A percentile compares a stretch with the other conserved stretches of the same genome.
Conservation (phyloP, 441 rosid species). For the Croton laevigatus region DNA sequence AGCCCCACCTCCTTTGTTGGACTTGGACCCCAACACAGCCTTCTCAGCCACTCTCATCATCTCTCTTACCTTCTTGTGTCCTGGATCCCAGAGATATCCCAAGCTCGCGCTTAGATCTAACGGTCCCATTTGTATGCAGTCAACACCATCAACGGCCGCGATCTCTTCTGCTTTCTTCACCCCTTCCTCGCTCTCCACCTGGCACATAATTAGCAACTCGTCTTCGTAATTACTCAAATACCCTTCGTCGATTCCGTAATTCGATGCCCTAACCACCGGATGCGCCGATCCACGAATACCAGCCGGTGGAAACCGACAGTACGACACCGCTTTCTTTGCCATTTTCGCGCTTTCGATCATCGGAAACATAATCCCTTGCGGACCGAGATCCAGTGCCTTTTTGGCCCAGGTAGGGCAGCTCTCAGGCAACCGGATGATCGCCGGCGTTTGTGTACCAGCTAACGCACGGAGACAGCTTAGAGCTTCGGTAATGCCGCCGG, state of each 20-base stretch:
- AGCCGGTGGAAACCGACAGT: constrained; percentile 72
- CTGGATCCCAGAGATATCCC: constrained; percentile 94
- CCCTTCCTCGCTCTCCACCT: constrained; percentile 73
- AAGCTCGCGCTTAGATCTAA: constrained; percentile 86
- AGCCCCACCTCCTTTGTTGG: constrained; percentile 42
- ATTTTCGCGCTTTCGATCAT: constrained; percentile 66
- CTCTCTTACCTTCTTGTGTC: constrained; percentile 79
- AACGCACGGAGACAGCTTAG: constrained; percentile 65
- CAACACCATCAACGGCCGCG: constrained; percentile 82
- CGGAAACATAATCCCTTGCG: constrained; percentile 91
- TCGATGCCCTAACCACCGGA: constrained; percentile 73
- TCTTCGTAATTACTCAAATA: constrained; percentile 63
- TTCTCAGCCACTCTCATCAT: constrained; percentile 69
- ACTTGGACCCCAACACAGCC: constrained; percentile 50
- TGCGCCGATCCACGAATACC: constrained; percentile 92
- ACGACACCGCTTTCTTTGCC: constrained; percentile 76
- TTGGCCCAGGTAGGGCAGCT: constrained; percentile 66
- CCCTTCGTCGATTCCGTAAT: constrained; percentile 80
- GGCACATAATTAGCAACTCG: constrained; percentile 82
- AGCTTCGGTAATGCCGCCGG: constrained; percentile 72
- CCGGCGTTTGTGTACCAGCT: constrained; percentile 50
- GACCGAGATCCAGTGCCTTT: constrained; percentile 87
- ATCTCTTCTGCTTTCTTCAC: constrained; percentile 70
- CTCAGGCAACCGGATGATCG: constrained; percentile 79
- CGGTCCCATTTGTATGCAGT: constrained; percentile 94